Evolutionary conservation across 2,329 filamentous ascomycete genomes (phyloP), one percentile per base, ranked within the genome.

Genomic region (Verticillium albo-atrum): DNA sequence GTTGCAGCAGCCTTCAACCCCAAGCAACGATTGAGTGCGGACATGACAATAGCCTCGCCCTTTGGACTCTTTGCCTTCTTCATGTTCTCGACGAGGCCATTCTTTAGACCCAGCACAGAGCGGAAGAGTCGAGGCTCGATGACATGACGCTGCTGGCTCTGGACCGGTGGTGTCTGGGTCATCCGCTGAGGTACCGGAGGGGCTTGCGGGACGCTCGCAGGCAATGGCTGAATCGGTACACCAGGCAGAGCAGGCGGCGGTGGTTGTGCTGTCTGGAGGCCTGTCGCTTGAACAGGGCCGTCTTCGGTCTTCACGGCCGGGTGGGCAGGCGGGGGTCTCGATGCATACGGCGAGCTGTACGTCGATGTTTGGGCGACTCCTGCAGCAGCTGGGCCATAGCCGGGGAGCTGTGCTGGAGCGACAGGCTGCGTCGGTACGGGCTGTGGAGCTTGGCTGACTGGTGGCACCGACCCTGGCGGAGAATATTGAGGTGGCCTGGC

Each of bases 11-110:
- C 73, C 61, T 81, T 77, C 54, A 84, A 73, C 0, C 79, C 79
- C 10, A 83, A 69, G 52, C 76, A 79, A 27, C 80, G 79, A 62
- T 82, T 82, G 62, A 83, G 71, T 14, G 81, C 81, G 6, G 79
- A 82, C 75, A 82, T 80, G 61, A 82, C 78, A 26, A 82, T 76
- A 26, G 75, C 77, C 59, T 81, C 76, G 17, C 78, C 72, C 59
- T 76, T 73, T 27, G 75, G 74, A 14, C 73, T 72, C 15, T 74
- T 72, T 1, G 76, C 75, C 62, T 75, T 77, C 55, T 73, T 73
- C 50, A 82, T 72, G 59, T 79, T 79, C 56, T 76, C 73, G 12
- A 78, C 72, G 17, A 83, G 71, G 10, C 79, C 77, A 12, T 76
- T 75, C 64, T 79, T 80, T 67, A 83, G 76, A 20, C 73, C 73